Evolutionary conservation across 345 rosid species (phyloP).

Genomic region (Gossypium longicalyx): DNA sequence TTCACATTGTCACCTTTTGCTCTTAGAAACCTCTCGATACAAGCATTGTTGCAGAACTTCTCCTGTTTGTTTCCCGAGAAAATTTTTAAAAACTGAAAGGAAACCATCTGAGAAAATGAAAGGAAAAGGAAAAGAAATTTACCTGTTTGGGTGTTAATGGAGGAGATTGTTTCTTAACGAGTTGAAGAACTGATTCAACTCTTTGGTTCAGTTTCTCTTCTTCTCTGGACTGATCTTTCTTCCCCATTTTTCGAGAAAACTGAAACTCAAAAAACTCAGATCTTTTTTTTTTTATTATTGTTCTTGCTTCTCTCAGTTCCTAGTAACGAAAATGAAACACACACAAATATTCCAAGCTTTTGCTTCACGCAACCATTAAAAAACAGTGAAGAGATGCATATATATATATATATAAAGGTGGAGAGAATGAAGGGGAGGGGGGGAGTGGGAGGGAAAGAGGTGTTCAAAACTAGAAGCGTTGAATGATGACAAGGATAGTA

Average conservation of each 20-base stretch:
- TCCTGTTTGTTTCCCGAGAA: conserved; percentile 46
- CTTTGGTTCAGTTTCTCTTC: conserved; percentile 28
- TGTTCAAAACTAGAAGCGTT: conserved; percentile 18
- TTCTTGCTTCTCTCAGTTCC: not conserved
- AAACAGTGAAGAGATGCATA: not conserved
- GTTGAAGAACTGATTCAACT: conserved; percentile 63
- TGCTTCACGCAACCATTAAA: conserved; percentile 56
- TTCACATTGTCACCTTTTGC: conserved; percentile 75
- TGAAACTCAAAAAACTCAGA: not conserved
- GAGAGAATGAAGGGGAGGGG: conserved; percentile 3
- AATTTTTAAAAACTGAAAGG: not conserved
- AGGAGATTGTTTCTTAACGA: conserved; percentile 65
- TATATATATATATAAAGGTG: not conserved
- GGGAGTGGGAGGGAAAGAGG: conserved; percentile 12
- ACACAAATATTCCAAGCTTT: conserved; percentile 47
- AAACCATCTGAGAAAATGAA: not conserved
- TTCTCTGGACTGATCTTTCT: conserved; percentile 42
- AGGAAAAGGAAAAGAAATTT: not conserved
- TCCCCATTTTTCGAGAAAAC: conserved; percentile 55
- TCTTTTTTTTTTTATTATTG: not conserved
- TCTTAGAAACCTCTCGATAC: conserved; percentile 73
- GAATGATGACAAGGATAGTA: conserved; percentile 20
- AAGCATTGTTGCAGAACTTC: conserved; percentile 77
- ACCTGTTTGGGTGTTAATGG: conserved; percentile 85
- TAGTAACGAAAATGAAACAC: not conserved